Conservation (phyloP, 768 basidiomycete genomes). For the Cystobasidium ongulense region DNA sequence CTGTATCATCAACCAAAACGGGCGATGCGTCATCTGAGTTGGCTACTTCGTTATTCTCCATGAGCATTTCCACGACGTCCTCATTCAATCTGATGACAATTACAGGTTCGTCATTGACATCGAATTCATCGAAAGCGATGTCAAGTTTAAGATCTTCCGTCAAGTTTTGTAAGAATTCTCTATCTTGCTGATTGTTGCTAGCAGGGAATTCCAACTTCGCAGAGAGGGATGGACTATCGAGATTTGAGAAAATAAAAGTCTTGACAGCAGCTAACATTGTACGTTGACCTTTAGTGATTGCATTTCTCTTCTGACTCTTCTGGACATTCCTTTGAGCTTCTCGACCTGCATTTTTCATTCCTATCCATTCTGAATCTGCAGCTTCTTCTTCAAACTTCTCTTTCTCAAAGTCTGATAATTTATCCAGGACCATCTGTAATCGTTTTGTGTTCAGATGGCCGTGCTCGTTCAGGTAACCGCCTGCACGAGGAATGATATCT, state of each 20-base stretch:
- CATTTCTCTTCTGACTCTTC: constrained; percentile 45
- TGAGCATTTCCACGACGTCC: constrained; percentile 59
- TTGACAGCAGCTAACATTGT: constrained; percentile 71
- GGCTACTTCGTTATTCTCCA: constrained; percentile 32
- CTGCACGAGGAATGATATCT: constrained; percentile 65
- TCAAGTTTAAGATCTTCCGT: constrained; percentile 67
- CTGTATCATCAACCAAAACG: constrained; percentile 39
- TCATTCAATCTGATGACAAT: constrained; percentile 49
- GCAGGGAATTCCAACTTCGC: constrained; percentile 62
- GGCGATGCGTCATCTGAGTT: not conserved
- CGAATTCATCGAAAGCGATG: constrained; percentile 87
- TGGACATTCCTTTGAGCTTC: constrained; percentile 32
- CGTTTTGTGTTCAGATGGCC: constrained; percentile 71
- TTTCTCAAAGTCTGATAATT: constrained; percentile 78
- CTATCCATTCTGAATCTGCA: constrained; percentile 82
- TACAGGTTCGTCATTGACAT: constrained; percentile 54
- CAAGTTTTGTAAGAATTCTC: constrained; percentile 67
- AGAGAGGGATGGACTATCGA: constrained; percentile 41
- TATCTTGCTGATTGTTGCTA: constrained; percentile 68
- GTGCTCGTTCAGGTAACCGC: constrained; percentile 85
- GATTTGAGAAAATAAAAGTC: constrained; percentile 54
- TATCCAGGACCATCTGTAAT: constrained; percentile 75
- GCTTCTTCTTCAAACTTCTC: constrained; percentile 89
- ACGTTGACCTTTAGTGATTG: constrained; percentile 65
- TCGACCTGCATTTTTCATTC: constrained; percentile 66